A percentile compares a stretch with the other conserved stretches of the same genome.
phyloP scores from a whole-genome alignment of 352 stramenopile genomes.

The Pythium dissotocum region DNA sequence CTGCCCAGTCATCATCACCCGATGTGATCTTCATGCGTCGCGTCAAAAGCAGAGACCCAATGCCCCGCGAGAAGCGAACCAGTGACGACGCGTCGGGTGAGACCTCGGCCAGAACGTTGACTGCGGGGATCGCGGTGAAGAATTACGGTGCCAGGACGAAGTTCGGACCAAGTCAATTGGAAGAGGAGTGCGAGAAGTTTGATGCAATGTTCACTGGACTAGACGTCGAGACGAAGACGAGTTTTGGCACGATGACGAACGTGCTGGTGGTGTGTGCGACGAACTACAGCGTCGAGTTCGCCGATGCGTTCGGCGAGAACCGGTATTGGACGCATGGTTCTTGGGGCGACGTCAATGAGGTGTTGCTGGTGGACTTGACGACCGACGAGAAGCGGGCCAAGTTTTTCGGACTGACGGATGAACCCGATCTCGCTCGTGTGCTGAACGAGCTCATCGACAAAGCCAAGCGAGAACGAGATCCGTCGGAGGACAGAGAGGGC shows the following conservation, averaged over 20 bases:
- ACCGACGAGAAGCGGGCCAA: not conserved
- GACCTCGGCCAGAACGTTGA: not conserved
- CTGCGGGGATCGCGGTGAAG: not conserved
- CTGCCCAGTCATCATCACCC: not conserved
- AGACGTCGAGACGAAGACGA: not conserved
- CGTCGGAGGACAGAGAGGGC: no score
- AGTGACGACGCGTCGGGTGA: not conserved
- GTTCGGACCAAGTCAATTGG: not conserved
- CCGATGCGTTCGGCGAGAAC: not conserved
- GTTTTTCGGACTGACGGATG: not conserved
- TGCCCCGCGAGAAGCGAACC: not conserved
- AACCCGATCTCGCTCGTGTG: no score
- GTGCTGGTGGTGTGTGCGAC: not conserved
- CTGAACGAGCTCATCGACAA: not conserved
- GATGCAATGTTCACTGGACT: not conserved
- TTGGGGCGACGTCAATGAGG: not conserved
- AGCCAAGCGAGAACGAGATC: not conserved
- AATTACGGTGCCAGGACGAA: not conserved
- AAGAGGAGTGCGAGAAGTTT: not conserved
- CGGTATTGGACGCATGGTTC: not conserved
- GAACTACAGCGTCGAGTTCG: not conserved
- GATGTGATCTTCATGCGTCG: not conserved
- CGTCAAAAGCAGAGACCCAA: not conserved
- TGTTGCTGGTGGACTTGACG: not conserved
- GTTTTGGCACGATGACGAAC: not conserved